These are phyloP conservation scores for Claviceps capensis DNA, from an alignment of 2,329 filamentous ascomycete species.

Conservation along the genomic window DNA sequence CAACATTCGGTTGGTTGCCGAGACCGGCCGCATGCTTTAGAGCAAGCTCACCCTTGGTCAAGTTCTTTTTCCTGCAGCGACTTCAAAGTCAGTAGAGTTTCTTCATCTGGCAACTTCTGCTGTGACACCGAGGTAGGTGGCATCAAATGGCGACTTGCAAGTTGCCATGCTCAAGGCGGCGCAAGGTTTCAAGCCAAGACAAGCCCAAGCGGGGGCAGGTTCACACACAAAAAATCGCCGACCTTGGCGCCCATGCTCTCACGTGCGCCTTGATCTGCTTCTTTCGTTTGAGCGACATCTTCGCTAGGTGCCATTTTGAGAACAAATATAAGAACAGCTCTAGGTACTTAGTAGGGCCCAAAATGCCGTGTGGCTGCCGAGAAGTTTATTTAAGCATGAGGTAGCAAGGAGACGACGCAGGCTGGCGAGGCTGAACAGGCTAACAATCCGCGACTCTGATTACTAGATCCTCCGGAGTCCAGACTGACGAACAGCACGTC, in stretches of 20 bases:
- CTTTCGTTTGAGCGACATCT: background rate
- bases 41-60: slow-evolving; percentile 21
- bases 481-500: background rate
- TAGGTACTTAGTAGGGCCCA: background rate
- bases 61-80: slow-evolving; percentile 15
- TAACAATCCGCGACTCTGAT: background rate
- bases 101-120: background rate
- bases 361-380: background rate
- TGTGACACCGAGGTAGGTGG: background rate
- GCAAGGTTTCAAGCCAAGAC: background rate
- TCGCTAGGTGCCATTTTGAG: background rate
- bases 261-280: background rate
- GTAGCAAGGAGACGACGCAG: background rate
- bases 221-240: slow-evolving; percentile 19
- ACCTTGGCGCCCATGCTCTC: slow-evolving; percentile 20
- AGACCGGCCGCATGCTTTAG: slow-evolving; percentile 22
- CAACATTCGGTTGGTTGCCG: slow-evolving; percentile 17
- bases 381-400: background rate
- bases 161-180: background rate
- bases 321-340: background rate
- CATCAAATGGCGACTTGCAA: background rate
- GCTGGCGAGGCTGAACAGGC: background rate
- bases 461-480: background rate
- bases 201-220: slow-evolving; percentile 3
- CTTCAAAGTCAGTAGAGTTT: slow-evolving; percentile 2